A percentile compares a stretch with the other conserved stretches of the same genome.
Conservation (phyloP, 495 filamentous ascomycete genomes). For the Penicillium diatomitis region DNA sequence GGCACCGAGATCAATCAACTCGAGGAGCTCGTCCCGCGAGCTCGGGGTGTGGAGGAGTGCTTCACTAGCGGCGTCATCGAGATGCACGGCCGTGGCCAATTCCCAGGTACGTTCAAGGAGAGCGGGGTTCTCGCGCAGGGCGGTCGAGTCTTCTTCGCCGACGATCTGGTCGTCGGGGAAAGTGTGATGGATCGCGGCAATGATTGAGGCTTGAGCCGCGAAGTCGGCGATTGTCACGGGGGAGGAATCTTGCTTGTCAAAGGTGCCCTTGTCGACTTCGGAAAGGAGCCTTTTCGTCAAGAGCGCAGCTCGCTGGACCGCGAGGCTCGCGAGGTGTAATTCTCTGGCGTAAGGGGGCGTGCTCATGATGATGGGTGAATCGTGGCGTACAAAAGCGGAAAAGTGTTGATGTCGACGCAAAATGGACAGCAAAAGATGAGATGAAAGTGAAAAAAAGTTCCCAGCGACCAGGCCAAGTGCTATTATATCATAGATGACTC, state of each 20-base stretch:
- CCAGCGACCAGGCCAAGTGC: neutral
- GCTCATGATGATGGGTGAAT: conserved; percentile 9
- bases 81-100: conserved; percentile 30
- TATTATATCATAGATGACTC: neutral
- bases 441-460: neutral
- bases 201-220: conserved; percentile 55
- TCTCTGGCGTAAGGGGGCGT: conserved; percentile 34
- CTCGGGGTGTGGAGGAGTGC: conserved; percentile 31
- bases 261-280: conserved; percentile 34
- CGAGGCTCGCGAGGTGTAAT: conserved; percentile 38
- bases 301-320: conserved; percentile 46
- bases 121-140: conserved; percentile 38
- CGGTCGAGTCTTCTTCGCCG: conserved; percentile 51
- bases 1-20: conserved; percentile 53
- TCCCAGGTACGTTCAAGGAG: conserved; percentile 47
- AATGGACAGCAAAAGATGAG: neutral
- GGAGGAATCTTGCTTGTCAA: conserved; percentile 51
- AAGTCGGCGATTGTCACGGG: conserved; percentile 64
- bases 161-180: conserved; percentile 53
- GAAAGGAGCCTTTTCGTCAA: conserved; percentile 43
- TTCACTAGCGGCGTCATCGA: conserved; percentile 32
- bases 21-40: conserved; percentile 47
- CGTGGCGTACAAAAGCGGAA: neutral
- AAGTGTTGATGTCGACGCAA: neutral
- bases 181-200: conserved; percentile 39